Conservation (phyloP, 2,329 filamentous ascomycete species). For the Ilyonectria mors-panacis region DNA sequence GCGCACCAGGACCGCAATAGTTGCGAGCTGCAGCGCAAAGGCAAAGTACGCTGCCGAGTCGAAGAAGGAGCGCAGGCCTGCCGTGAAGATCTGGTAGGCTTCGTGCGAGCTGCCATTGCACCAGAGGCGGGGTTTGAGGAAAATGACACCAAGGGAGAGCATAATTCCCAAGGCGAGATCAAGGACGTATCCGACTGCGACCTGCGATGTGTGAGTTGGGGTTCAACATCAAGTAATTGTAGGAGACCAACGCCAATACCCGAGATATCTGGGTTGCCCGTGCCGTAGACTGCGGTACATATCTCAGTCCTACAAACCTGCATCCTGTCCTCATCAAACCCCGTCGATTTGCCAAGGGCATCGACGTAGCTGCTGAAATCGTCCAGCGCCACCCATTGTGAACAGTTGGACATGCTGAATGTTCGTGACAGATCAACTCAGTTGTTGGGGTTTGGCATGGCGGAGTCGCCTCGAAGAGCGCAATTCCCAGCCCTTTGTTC, state of each 20-base stretch:
- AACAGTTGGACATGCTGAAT: conserved; percentile 8
- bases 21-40: conserved; percentile 40
- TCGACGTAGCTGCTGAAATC: conserved; percentile 31
- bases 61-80: conserved; percentile 33
- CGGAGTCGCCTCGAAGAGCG: too few relatives aligned
- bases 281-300: conserved; percentile 38
- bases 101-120: background rate
- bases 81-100: conserved; percentile 9
- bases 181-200: conserved; percentile 32
- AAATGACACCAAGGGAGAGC: background rate
- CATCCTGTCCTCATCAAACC: conserved; percentile 15
- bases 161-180: conserved; percentile 21
- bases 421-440: background rate
- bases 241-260: conserved; percentile 38
- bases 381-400: conserved; percentile 15
- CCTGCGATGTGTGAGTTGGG: conserved; percentile 24
- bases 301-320: conserved; percentile 28
- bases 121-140: background rate
- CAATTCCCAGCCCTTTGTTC: too few relatives aligned
- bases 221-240: background rate
- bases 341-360: conserved; percentile 15
- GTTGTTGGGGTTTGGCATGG: too few relatives aligned
- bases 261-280: conserved; percentile 42
- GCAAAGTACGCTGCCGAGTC: conserved; percentile 43
- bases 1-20: conserved; percentile 37